Evolutionary conservation across 2,329 filamentous ascomycete species (phyloP).

Genomic region (Trichoderma sp.): DNA sequence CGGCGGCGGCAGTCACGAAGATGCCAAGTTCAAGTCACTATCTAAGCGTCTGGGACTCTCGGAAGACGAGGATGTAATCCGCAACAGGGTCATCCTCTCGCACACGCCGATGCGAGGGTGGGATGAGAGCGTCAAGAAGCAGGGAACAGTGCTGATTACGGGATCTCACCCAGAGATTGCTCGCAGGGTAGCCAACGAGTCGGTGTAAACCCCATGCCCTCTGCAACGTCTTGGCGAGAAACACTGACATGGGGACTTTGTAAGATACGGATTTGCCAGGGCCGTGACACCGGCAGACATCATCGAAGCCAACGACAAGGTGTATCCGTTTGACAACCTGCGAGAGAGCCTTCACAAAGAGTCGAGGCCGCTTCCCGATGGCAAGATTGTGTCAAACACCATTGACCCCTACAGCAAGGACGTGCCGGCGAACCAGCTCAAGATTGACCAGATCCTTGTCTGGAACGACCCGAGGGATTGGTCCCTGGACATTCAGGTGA

Average conservation of each 20-base stretch:
- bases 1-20: slow-evolving; percentile 82
- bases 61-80: slow-evolving; percentile 36
- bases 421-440: slow-evolving; percentile 51
- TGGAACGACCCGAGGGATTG: slow-evolving; percentile 97
- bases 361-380: slow-evolving; percentile 33
- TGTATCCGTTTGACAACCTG: slow-evolving; percentile 75
- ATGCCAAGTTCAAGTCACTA: slow-evolving; percentile 36
- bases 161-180: slow-evolving; percentile 68
- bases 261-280: slow-evolving; percentile 68
- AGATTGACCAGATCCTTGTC: slow-evolving; percentile 86
- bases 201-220: slow-evolving; percentile 22
- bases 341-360: slow-evolving; percentile 33
- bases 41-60: slow-evolving; percentile 34
- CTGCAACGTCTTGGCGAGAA: background rate
- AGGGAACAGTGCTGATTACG: slow-evolving; percentile 66
- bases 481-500: slow-evolving; percentile 84
- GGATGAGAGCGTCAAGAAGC: slow-evolving; percentile 36
- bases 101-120: slow-evolving; percentile 81
- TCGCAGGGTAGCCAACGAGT: slow-evolving; percentile 69
- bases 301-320: slow-evolving; percentile 65
- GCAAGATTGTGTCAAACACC: slow-evolving; percentile 33
- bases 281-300: slow-evolving; percentile 88
- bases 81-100: slow-evolving; percentile 62
- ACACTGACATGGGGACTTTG: background rate
- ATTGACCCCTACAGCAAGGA: slow-evolving; percentile 34